These are phyloP conservation scores for Aspergillus neoniger DNA, from an alignment of 2,329 filamentous ascomycete genomes.

Conservation along the genomic window DNA sequence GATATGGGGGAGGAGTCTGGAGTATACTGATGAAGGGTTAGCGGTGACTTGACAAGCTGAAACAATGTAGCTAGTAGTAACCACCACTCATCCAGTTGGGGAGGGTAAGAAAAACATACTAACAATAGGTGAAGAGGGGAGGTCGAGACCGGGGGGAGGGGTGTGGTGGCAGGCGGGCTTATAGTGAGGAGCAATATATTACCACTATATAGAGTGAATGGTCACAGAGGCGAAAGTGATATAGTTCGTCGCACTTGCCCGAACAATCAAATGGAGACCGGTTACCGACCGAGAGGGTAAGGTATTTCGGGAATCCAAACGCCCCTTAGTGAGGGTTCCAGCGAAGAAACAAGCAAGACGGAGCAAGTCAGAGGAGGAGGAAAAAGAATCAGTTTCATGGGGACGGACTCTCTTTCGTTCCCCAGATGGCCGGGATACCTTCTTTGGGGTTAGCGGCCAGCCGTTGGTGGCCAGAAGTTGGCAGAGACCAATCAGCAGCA, in stretches of 20 bases:
- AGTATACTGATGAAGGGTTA: neutral
- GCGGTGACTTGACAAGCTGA: neutral
- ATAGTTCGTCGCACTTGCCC: neutral
- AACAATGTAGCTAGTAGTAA: neutral
- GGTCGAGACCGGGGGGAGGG: neutral
- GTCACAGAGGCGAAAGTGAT: neutral
- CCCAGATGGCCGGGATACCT: neutral
- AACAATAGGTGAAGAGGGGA: neutral
- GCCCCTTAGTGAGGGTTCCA: neutral
- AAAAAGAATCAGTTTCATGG: neutral
- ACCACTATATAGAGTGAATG: too few species aligned
- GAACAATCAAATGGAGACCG: neutral
- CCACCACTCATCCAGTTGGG: neutral
- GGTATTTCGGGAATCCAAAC: neutral
- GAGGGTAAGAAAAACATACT: neutral
- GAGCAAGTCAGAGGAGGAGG: neutral
- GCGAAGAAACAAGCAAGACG: neutral
- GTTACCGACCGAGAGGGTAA: neutral
- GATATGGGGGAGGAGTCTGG: neutral
- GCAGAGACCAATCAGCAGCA: constrained; percentile 9
- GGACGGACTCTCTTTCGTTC: neutral
- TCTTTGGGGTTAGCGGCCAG: neutral
- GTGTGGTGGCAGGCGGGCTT: neutral
- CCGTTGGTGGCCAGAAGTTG: constrained; percentile 10
- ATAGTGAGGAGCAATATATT: neutral